A percentile compares a stretch with the other conserved stretches of the same genome.
Conservation (phyloP, 371 early-diverging fungal species). For the Chytridiales sp. region DNA sequence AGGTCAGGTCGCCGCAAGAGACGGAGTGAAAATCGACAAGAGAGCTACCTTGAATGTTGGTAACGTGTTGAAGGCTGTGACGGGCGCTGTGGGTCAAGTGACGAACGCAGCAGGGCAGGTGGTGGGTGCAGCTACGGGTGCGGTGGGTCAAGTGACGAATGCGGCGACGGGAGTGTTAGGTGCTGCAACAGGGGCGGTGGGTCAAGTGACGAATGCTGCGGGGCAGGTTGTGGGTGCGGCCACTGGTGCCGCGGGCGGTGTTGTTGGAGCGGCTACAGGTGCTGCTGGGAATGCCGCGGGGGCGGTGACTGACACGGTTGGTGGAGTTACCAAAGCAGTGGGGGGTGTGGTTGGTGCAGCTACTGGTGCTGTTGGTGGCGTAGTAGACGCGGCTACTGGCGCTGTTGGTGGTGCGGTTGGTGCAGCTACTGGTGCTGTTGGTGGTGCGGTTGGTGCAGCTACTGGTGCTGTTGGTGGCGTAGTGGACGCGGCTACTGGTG, state of each 20-base stretch:
- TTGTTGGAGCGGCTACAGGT: background rate
- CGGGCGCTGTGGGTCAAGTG: background rate
- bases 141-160: background rate
- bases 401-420: background rate
- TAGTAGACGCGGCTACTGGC: background rate
- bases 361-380: background rate
- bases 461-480: background rate
- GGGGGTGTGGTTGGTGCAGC: background rate
- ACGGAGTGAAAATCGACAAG: too few relatives aligned
- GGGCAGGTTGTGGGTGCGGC: background rate
- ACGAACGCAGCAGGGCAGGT: background rate
- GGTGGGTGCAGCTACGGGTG: background rate
- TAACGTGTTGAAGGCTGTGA: too few relatives aligned
- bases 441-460: background rate
- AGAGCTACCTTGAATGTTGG: too few relatives aligned
- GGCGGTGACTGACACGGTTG: background rate
- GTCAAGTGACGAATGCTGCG: background rate
- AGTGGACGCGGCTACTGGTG: background rate
- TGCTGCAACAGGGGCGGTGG: background rate
- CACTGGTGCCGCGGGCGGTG: background rate
- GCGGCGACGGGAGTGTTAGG: background rate
- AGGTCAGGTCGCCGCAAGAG: too few relatives aligned
- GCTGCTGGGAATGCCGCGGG: background rate
- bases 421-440: background rate
- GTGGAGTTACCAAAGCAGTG: background rate